phyloP scores from a whole-genome alignment of 2,329 filamentous ascomycete species.

The Penicillium sp. region DNA sequence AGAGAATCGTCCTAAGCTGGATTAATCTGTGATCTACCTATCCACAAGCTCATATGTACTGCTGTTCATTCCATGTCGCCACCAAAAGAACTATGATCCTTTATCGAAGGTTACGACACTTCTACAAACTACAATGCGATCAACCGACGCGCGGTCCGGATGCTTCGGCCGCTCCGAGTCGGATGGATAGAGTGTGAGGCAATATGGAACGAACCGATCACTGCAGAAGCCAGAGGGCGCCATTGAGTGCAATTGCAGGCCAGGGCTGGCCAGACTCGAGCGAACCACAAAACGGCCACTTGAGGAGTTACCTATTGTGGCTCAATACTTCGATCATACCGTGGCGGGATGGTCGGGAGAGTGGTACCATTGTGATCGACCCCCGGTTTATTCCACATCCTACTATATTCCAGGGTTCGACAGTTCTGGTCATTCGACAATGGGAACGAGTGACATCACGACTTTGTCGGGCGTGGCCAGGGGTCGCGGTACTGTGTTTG shows the following conservation, averaged over 20 bases:
- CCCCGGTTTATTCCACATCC: slow-evolving; percentile 4
- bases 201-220: neutral
- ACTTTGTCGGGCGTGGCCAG: slow-evolving; percentile 1
- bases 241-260: neutral
- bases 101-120: neutral
- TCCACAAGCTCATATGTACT: no score
- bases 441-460: slow-evolving; percentile 10
- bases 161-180: neutral
- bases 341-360: neutral
- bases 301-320: neutral
- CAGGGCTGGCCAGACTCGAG: neutral
- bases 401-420: slow-evolving; percentile 5
- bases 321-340: neutral
- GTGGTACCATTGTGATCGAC: neutral
- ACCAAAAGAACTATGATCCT: no score
- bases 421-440: slow-evolving; percentile 4
- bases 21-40: no score
- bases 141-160: neutral
- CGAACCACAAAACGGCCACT: slow-evolving; percentile 1
- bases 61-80: no score
- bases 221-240: neutral
- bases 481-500: neutral
- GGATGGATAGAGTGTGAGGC: neutral
- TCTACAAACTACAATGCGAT: neutral
- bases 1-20: no score